Base-by-base conservation (phyloP, 345 rosid species). In the Eucalyptus pauciflora region DNA sequence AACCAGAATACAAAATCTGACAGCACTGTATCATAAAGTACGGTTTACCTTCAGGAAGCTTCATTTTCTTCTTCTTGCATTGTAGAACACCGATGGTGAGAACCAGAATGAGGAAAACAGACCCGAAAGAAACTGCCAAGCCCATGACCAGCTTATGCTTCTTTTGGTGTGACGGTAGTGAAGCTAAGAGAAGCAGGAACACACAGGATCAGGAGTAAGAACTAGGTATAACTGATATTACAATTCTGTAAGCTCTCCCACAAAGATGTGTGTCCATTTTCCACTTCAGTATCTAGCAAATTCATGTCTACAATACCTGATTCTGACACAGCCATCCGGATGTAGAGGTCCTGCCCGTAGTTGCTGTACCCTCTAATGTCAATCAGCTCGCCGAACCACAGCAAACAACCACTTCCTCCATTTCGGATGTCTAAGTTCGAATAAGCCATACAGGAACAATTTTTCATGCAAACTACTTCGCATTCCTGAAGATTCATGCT, bases 381-480 rank as follows among this genome's bases (percentile, higher is more conserved):
- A 27, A 71, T 69, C 43, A 89, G 60, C 67, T 76, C 80, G 20
- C 10, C 10, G 16, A 76, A 71, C 88, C 90, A 89, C 51, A 86
- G 33, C 88, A 89, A 46, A 4, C 90, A 89, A 3, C 90, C 88
- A 12, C 88, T 89, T 22, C 86, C 90, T 83, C 94, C 95, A n/a
- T 90, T 91, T 50, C 88, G 76, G 43, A 95, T 89, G 85, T 93
- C 87, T 29, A 89, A 88, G 89, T 50, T 92, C 1, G 94, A 90
- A 87, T 94, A 94, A 85, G 95, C 97, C 3, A 64, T 93, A 18
- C 97, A 95, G 13, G 94, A 93, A 86, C 95, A 95, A 29, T 94
- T 93, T 29, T 87, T 86, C 27, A 27, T 33, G 89, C 96, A 95
- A 60, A 86, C 9, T 22, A 49, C 25, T 86, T 90, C 46, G 52